A percentile compares a stretch with the other conserved stretches of the same genome.
Evolutionary conservation across 2,329 filamentous ascomycete species (phyloP).

Genomic region (Diaporthe aspalathi): DNA sequence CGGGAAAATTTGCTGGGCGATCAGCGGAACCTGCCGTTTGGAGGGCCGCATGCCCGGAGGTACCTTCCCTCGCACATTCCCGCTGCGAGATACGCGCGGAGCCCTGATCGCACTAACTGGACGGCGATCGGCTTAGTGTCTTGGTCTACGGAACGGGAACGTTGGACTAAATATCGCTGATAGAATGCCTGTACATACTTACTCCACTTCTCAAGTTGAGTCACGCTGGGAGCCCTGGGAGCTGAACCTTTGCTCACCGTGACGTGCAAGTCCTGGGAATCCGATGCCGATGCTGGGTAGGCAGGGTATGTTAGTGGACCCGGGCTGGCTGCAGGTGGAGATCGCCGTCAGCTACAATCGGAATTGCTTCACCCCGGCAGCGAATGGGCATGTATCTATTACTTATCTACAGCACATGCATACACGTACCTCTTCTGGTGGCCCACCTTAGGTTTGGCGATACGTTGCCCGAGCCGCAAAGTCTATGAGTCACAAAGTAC

Average conservation of each 20-base stretch:
- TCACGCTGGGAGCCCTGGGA: no score
- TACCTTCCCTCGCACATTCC: background rate
- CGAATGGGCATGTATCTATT: background rate
- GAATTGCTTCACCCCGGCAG: background rate
- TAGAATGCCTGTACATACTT: background rate
- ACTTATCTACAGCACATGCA: background rate
- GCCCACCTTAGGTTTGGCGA: no score
- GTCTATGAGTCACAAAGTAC: no score
- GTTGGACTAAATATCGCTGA: no score
- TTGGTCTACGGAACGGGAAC: no score
- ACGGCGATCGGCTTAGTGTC: slow-evolving; percentile 12
- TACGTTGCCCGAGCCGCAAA: no score
- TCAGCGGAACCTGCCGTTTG: slow-evolving; percentile 27
- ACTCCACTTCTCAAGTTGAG: slow-evolving; percentile 13
- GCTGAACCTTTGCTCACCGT: background rate
- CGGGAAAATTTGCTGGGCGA: slow-evolving; percentile 24
- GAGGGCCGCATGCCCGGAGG: slow-evolving; percentile 2
- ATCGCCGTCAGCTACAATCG: background rate
- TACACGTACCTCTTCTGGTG: no score
- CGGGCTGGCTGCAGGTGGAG: background rate
- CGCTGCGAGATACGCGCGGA: background rate
- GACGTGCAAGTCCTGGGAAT: background rate
- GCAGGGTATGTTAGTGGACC: background rate
- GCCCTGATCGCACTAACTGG: slow-evolving; percentile 3
- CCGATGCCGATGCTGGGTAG: no score